phyloP scores from a whole-genome alignment of 2,329 filamentous ascomycete genomes.

The Teratosphaeria epicoccoides region DNA sequence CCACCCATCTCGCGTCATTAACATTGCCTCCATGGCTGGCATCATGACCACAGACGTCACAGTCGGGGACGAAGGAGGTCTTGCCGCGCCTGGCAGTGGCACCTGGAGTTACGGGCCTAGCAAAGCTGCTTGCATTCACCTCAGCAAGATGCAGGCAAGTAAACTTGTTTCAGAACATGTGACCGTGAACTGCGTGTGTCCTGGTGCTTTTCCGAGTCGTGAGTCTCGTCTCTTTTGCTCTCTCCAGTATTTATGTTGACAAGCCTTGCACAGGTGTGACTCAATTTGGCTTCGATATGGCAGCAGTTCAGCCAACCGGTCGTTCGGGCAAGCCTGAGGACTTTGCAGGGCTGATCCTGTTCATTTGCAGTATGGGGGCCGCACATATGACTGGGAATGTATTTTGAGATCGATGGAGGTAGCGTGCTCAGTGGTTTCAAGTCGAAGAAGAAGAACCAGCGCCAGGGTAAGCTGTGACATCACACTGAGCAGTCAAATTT shows the following conservation, averaged over 20 bases:
- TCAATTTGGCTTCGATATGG: slow-evolving; percentile 36
- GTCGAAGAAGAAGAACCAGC: slow-evolving; percentile 19
- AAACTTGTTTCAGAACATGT: slow-evolving; percentile 44
- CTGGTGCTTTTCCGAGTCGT: slow-evolving; percentile 45
- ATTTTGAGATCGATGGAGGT: slow-evolving; percentile 39
- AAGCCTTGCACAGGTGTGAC: slow-evolving; percentile 35
- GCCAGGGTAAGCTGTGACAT: not conserved
- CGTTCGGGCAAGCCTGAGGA: slow-evolving; percentile 39
- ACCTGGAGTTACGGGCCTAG: slow-evolving; percentile 37
- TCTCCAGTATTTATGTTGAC: not conserved
- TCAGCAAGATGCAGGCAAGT: slow-evolving; percentile 44
- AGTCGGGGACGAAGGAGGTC: slow-evolving; percentile 36
- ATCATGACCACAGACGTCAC: slow-evolving; percentile 38
- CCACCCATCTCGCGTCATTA: slow-evolving; percentile 35
- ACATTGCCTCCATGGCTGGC: slow-evolving; percentile 37
- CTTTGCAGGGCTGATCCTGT: slow-evolving; percentile 38
- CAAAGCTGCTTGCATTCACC: slow-evolving; percentile 44
- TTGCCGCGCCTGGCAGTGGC: slow-evolving; percentile 36
- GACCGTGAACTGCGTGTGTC: slow-evolving; percentile 47
- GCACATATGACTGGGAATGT: slow-evolving; percentile 40
- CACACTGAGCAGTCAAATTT: too few relatives aligned
- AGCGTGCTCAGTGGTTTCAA: slow-evolving; percentile 34
- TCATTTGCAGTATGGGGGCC: slow-evolving; percentile 31
- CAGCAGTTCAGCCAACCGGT: slow-evolving; percentile 36
- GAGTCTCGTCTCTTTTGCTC: not conserved